Evolutionary conservation across 805 yeast species (phyloP).

Genomic region (Yarrowia divulgata): DNA sequence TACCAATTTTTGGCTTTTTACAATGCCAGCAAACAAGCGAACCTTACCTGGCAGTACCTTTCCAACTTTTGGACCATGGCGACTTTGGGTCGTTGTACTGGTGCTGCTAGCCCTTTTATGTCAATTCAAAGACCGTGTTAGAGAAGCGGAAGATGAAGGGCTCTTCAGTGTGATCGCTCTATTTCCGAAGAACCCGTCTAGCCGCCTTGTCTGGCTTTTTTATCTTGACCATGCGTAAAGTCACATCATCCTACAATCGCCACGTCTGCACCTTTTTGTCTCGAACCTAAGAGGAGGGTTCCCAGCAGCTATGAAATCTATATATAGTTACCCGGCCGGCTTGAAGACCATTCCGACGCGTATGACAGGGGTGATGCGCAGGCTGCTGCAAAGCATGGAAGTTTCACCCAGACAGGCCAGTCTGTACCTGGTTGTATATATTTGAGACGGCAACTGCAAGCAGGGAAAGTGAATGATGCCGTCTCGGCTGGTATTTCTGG

Average conservation of each 20-base stretch:
- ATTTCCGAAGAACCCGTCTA: neutral
- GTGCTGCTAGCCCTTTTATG: neutral
- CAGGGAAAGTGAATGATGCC: no score
- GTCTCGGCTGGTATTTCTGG: no score
- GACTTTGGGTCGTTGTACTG: neutral
- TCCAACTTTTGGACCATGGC: neutral
- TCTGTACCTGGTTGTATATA: neutral
- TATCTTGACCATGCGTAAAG: neutral
- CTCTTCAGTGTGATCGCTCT: no score
- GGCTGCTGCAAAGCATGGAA: slow-evolving; percentile 17
- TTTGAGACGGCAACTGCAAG: no score
- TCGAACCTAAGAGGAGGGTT: slow-evolving; percentile 7
- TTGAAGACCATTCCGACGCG: slow-evolving; percentile 5
- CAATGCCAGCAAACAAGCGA: slow-evolving; percentile 35
- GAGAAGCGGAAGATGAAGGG: no score
- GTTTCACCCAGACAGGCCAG: slow-evolving; percentile 10
- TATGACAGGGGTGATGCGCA: slow-evolving; percentile 29
- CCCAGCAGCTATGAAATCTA: neutral
- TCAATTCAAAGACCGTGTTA: no score
- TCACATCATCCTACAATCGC: slow-evolving; percentile 17
- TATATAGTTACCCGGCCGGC: slow-evolving; percentile 37
- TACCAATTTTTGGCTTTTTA: slow-evolving; percentile 27
- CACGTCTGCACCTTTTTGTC: slow-evolving; percentile 27
- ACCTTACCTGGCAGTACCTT: slow-evolving; percentile 11
- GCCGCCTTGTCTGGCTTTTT: neutral